Base-by-base conservation (phyloP, 495 filamentous ascomycete species). In the Astrothelium macrocarpum region DNA sequence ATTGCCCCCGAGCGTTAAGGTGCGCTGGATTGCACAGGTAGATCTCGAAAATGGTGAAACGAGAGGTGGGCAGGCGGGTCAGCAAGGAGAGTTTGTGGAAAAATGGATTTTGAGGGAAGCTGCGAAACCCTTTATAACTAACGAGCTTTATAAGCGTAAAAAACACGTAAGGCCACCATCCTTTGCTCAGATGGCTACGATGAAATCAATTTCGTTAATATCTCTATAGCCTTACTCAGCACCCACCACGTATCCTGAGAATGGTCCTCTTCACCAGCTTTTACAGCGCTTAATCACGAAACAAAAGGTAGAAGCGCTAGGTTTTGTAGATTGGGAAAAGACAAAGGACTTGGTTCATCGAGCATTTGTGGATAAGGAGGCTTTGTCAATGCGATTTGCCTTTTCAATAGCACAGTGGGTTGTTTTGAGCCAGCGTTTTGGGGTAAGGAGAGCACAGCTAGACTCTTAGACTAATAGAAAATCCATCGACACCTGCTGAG, bases 51-150 rank as follows among this genome's bases (percentile, higher is more conserved):
- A 49, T 3, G n/a, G 29, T 20, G 25, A 20, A 56, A 7, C 12
- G 2, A 10, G 9, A 20, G 43, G 18, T 18, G 29, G 2, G 9
- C 12, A 10, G 49, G 20, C 12, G 9, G 49, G 12, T 5, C 49
- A 56, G 49, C 26, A 29, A 56, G 49, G 49, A 12, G 49, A 20
- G 29, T 74, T 79, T 43, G 64, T 66, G 4, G 79, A 81, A 67
- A 82, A 82, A 59, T 80, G 77, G 70, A 78, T 82, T 59, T 72
- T 83, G 28, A 75, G 78, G 2, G 75, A 82, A 60, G 81, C 81
- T 0, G 71, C 66, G 43, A 73, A 71, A 64, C 79, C 79, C 0
- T 82, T 77, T 63, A 70, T 84, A 61, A 82, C 80, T 0, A 68
- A 78, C 26, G 79, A 84, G 68, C 64, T 83, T 10, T 81, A 80